These are phyloP conservation scores for Globisporangium middletonii DNA, from an alignment of 352 stramenopile genomes.

Conservation along the genomic window DNA sequence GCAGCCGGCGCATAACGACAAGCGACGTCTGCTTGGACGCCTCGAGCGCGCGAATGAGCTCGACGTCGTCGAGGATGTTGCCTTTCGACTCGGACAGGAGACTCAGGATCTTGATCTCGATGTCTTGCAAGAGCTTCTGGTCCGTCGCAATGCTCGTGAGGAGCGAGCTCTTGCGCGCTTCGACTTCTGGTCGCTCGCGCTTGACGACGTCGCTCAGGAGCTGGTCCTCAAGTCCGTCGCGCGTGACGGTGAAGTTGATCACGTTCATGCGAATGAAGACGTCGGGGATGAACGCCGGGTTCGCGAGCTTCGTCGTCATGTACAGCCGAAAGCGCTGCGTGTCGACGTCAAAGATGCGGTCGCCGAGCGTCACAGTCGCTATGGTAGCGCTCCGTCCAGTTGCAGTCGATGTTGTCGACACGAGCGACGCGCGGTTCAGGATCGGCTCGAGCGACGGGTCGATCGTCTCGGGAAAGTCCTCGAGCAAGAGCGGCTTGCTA, in stretches of 20 bases:
- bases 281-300: slow-evolving; percentile 88
- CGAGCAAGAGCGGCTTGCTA: slow-evolving; percentile 47
- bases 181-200: slow-evolving; percentile 82
- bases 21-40: slow-evolving; percentile 62
- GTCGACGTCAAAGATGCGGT: slow-evolving; percentile 71
- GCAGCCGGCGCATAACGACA: slow-evolving; percentile 43
- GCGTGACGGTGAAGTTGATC: slow-evolving; percentile 93
- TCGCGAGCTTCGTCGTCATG: slow-evolving; percentile 89
- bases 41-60: slow-evolving; percentile 61
- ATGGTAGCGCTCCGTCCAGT: slow-evolving; percentile 2
- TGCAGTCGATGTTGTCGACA: neutral
- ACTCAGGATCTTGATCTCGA: slow-evolving; percentile 89
- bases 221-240: slow-evolving; percentile 87
- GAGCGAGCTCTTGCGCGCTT: slow-evolving; percentile 78
- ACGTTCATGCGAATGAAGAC: slow-evolving; percentile 91
- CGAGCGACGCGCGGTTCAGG: slow-evolving; percentile 13
- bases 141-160: slow-evolving; percentile 87
- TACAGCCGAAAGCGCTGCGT: slow-evolving; percentile 81
- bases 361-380: slow-evolving; percentile 55
- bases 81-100: slow-evolving; percentile 81
- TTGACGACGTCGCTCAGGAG: slow-evolving; percentile 86
- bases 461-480: slow-evolving; percentile 46
- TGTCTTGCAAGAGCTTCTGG: slow-evolving; percentile 84
- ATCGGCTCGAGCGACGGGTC: slow-evolving; percentile 54
- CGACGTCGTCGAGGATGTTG: slow-evolving; percentile 90